phyloP scores from a whole-genome alignment of 2,329 filamentous ascomycete species.

The Aureobasidium sp. region DNA sequence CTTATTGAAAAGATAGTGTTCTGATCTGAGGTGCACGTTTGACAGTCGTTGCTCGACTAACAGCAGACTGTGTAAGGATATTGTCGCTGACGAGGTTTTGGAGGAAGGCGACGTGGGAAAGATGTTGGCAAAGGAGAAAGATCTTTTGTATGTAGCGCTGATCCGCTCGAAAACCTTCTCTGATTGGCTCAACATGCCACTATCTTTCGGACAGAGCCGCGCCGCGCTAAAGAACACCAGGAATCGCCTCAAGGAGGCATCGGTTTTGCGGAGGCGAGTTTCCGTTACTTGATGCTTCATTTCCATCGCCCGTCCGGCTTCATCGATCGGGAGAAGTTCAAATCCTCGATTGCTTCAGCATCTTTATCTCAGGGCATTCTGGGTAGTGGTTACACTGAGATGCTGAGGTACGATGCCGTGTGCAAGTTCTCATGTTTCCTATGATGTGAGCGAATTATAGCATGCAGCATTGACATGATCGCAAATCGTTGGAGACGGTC shows the following conservation, averaged over 20 bases:
- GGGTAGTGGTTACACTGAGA: not conserved
- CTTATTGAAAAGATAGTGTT: not conserved
- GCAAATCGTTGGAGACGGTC: not conserved
- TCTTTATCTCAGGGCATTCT: not conserved
- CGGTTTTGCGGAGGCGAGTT: slow-evolving; percentile 6
- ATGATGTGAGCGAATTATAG: not conserved
- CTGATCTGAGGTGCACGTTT: not conserved
- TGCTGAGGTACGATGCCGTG: too few relatives aligned
- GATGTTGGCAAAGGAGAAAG: slow-evolving; percentile 8
- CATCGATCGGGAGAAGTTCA: not conserved
- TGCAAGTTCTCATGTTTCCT: not conserved
- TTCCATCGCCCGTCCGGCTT: not conserved
- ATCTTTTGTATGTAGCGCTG: slow-evolving; percentile 4
- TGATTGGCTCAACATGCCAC: not conserved
- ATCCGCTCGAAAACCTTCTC: not conserved
- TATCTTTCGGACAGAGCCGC: slow-evolving; percentile 4
- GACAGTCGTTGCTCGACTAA: not conserved
- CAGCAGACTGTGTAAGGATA: not conserved
- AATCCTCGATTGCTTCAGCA: not conserved
- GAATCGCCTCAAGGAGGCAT: not conserved
- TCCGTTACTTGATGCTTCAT: slow-evolving; percentile 10
- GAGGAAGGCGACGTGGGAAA: not conserved
- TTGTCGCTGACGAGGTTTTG: not conserved
- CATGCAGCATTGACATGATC: not conserved
- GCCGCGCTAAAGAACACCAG: not conserved